phyloP scores from a whole-genome alignment of 1,284 basidiomycete species.

The Ceratobasidium sp. region DNA sequence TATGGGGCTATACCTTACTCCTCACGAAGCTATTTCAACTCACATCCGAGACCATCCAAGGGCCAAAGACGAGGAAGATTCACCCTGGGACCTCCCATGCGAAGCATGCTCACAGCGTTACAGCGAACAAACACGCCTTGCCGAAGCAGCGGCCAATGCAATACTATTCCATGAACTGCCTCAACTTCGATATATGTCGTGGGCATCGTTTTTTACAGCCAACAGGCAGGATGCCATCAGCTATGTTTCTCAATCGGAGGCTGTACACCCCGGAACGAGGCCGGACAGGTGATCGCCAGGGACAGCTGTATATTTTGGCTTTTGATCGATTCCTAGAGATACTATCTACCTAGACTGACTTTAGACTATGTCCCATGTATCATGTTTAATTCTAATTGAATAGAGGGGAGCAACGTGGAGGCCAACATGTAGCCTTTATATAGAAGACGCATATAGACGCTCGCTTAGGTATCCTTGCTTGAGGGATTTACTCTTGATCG shows the following conservation, averaged over 20 bases:
- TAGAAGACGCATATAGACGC: no score
- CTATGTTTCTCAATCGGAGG: not conserved
- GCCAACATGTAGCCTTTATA: no score
- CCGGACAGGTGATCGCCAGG: not conserved
- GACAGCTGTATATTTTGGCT: not conserved
- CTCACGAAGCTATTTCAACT: conserved; percentile 10
- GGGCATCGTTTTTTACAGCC: conserved; percentile 15
- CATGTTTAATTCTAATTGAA: no score
- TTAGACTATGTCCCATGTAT: no score
- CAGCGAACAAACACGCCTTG: not conserved
- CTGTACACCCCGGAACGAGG: no score
- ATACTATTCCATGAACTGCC: conserved; percentile 9
- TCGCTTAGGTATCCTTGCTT: no score
- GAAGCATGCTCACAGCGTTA: not conserved
- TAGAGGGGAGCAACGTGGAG: no score
- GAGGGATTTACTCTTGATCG: no score
- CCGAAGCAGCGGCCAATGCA: conserved; percentile 3
- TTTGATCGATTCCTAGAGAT: not conserved
- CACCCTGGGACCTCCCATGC: not conserved
- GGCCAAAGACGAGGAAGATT: not conserved
- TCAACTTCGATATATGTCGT: not conserved
- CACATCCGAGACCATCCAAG: conserved; percentile 1
- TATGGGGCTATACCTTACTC: conserved; percentile 30
- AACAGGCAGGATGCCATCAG: conserved; percentile 1
- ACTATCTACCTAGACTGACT: no score